Base-by-base conservation (phyloP, 768 basidiomycete species). In the Tylopilus plumbeoviolaceoides region DNA sequence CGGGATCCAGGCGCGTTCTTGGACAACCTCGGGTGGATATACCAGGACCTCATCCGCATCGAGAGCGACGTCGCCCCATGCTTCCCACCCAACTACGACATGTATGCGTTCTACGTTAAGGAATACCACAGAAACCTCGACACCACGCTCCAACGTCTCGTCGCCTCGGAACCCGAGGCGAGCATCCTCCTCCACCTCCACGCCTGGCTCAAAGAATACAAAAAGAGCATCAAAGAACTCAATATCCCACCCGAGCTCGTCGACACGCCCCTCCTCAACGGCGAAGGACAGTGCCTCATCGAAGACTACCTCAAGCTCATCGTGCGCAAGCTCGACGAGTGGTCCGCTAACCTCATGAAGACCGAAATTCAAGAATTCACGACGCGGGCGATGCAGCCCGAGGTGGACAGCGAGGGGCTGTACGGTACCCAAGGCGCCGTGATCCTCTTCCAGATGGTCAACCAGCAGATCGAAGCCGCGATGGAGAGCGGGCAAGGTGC, bases 391-490 rank as follows among this genome's bases (percentile, higher is more conserved):
- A n/a, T n/a, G 59, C 90, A 91, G 23, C 95, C 94, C 3, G 95
- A 98, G 70, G 71, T 88, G 43, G 91, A 94, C 63, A 82, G 82
- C 50, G 93, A 98, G 54, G 92, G 91, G 14, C 75, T 88, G 56
- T 98, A 98, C 65, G 90, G 90, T 18, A 88, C 86, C 55, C 90
- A 97, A 65, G 90, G 95, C 40, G 87, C 95, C 17, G 83, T 95
- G 47, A 97, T 98, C 63, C 77, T 99, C 55, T 98, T 98, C 79
- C 91, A 97, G 72, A 94, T 98, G 88, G n/a, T n/a, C n/a, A n/a
- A n/a, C n/a, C n/a, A n/a, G n/a, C n/a, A n/a, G n/a, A n/a, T n/a
- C n/a, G n/a, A n/a, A n/a, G n/a, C n/a, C n/a, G n/a, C n/a, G n/a
- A n/a, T n/a, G n/a, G n/a, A n/a, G n/a, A n/a, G n/a, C n/a, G n/a